phyloP scores from a whole-genome alignment of 768 basidiomycete species.

The Gloeostereum incarnatum region DNA sequence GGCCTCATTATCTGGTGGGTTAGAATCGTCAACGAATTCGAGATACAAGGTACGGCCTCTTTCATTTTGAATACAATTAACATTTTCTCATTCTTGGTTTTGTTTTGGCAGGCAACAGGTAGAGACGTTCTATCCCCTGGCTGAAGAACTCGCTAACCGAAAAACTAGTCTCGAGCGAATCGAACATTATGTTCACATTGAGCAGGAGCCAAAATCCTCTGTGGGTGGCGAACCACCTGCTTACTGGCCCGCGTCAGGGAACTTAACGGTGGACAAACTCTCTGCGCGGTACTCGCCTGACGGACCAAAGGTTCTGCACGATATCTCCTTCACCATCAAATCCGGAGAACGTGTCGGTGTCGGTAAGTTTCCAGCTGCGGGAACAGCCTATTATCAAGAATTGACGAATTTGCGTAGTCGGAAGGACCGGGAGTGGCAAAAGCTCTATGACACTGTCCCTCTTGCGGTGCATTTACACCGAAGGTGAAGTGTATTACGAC shows the following conservation, averaged over 20 bases:
- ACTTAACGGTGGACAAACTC: constrained; percentile 38
- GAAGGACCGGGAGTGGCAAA: constrained; percentile 38
- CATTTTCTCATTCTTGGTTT: background rate
- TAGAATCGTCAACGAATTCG: constrained; percentile 14
- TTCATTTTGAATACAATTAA: background rate
- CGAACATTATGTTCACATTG: constrained; percentile 27
- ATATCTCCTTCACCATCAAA: constrained; percentile 41
- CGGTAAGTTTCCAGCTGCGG: constrained; percentile 11
- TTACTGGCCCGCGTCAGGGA: constrained; percentile 49
- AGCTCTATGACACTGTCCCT: constrained; percentile 53
- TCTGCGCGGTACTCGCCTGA: constrained; percentile 40
- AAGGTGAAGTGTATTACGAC: constrained; percentile 49
- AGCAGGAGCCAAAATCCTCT: constrained; percentile 27
- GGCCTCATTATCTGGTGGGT: constrained; percentile 12
- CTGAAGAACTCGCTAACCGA: background rate
- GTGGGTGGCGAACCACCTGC: constrained; percentile 38
- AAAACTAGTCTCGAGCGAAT: constrained; percentile 10
- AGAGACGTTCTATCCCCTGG: background rate
- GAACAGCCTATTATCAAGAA: background rate
- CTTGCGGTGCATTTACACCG: constrained; percentile 47
- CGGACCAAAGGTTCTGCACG: constrained; percentile 41
- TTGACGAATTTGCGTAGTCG: constrained; percentile 17
- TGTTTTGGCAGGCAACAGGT: constrained; percentile 7
- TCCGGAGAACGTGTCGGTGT: constrained; percentile 53
- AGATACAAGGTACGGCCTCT: constrained; percentile 11